Evolutionary conservation across 2,329 filamentous ascomycete genomes (phyloP).

Genomic region (Tolypocladium endophyticum): DNA sequence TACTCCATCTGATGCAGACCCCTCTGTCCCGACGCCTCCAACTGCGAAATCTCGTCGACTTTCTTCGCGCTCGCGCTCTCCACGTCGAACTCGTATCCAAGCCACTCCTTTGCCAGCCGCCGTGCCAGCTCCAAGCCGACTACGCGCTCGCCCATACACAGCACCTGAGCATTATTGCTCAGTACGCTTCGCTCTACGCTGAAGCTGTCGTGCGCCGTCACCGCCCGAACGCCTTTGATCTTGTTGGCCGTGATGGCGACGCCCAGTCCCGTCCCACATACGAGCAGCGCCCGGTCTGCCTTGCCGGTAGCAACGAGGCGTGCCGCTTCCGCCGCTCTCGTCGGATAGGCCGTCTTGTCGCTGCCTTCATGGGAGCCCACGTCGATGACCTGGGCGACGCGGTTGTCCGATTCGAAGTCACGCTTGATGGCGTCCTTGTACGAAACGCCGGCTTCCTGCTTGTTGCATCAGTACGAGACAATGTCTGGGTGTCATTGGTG

Average conservation of each 20-base stretch:
- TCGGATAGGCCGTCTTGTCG: constrained; percentile 76
- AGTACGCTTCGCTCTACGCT: constrained; percentile 70
- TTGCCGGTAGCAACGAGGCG: constrained; percentile 49
- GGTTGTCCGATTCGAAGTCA: constrained; percentile 56
- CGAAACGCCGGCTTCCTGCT: constrained; percentile 57
- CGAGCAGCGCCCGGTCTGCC: constrained; percentile 67
- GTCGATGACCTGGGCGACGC: constrained; percentile 59
- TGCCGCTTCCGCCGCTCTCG: constrained; percentile 65
- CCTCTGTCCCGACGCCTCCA: constrained; percentile 18
- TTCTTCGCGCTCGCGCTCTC: constrained; percentile 33
- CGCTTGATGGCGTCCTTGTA: constrained; percentile 74
- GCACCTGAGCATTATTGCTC: constrained; percentile 78
- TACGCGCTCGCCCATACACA: constrained; percentile 79
- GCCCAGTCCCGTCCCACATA: constrained; percentile 79
- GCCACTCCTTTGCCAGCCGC: constrained; percentile 68
- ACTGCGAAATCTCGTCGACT: constrained; percentile 29
- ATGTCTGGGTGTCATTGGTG: neutral
- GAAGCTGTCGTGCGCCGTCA: constrained; percentile 82
- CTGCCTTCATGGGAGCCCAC: constrained; percentile 56
- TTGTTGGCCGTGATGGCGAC: constrained; percentile 89
- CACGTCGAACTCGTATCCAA: constrained; percentile 72
- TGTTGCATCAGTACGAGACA: neutral
- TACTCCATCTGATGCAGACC: neutral
- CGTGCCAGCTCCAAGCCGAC: constrained; percentile 73
- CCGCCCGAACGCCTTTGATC: constrained; percentile 72